Evolutionary conservation across 169 alveolate genomes (phyloP).

Genomic region (Eimeria mitis): DNA sequence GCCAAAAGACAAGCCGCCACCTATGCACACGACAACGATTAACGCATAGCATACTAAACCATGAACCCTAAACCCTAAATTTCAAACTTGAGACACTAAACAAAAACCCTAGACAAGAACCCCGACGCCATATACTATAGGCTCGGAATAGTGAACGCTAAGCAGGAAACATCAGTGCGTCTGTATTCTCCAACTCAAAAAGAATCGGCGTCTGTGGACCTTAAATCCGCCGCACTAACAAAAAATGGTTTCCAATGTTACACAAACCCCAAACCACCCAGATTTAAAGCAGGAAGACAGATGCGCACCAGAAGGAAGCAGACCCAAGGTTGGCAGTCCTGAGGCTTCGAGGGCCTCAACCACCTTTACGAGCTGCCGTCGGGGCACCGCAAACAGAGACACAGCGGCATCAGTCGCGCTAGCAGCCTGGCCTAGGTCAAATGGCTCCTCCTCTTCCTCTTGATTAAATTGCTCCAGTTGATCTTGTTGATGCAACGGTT

Average conservation of each 20-base stretch:
- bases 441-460: neutral
- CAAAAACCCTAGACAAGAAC: no score
- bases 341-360: neutral
- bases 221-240: no score
- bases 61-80: neutral
- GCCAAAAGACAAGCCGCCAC: neutral
- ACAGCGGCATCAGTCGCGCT: neutral
- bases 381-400: conserved; percentile 22
- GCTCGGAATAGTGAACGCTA: no score
- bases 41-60: neutral
- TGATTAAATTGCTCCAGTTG: neutral
- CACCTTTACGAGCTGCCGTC: conserved; percentile 5
- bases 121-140: no score
- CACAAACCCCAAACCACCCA: neutral
- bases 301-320: conserved; percentile 1
- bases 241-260: no score
- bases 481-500: neutral
- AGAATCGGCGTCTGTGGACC: no score
- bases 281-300: neutral
- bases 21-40: neutral
- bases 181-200: neutral
- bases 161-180: neutral
- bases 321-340: neutral
- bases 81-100: neutral
- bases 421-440: neutral